Percentiles rank a stretch among this genome's conserved stretches.
phyloP scores from a whole-genome alignment of 768 basidiomycete species.

The Suillus americanus region DNA sequence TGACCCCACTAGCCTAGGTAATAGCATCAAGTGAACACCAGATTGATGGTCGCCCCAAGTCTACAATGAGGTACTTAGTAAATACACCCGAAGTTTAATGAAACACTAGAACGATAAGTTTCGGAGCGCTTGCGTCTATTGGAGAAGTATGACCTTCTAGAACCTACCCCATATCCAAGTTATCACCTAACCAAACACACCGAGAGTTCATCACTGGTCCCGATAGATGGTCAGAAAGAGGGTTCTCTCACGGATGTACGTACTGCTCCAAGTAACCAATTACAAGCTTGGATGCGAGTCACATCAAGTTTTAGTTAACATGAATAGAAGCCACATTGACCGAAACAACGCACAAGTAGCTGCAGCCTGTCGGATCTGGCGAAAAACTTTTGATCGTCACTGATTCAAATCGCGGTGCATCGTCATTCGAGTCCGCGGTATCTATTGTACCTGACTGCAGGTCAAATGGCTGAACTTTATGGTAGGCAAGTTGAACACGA shows the following conservation, averaged over 20 bases:
- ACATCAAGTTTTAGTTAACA: conserved; percentile 18
- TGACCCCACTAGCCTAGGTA: background rate
- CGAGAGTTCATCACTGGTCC: conserved; percentile 16
- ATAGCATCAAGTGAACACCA: background rate
- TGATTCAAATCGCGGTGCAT: background rate
- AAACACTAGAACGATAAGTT: background rate
- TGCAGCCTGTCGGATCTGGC: conserved; percentile 2
- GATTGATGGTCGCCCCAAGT: background rate
- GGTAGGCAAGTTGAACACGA: background rate
- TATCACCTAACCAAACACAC: conserved; percentile 8
- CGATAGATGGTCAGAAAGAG: conserved; percentile 3
- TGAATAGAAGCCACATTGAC: conserved; percentile 21
- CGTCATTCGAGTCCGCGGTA: conserved; percentile 9
- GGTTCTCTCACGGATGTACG: conserved; percentile 27
- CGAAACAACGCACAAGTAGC: conserved; percentile 11
- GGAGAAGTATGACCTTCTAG: conserved; percentile 5
- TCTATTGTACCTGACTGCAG: background rate
- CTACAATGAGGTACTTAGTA: background rate
- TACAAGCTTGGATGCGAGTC: conserved; percentile 11
- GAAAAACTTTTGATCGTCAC: background rate
- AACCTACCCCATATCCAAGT: conserved; percentile 2
- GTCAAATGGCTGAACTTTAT: background rate
- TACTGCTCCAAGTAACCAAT: conserved; percentile 20
- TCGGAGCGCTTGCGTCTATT: background rate
- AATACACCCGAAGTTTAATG: background rate